Conservation (phyloP, 1,139 yeast species). For the Blastobotrys aristatus region DNA sequence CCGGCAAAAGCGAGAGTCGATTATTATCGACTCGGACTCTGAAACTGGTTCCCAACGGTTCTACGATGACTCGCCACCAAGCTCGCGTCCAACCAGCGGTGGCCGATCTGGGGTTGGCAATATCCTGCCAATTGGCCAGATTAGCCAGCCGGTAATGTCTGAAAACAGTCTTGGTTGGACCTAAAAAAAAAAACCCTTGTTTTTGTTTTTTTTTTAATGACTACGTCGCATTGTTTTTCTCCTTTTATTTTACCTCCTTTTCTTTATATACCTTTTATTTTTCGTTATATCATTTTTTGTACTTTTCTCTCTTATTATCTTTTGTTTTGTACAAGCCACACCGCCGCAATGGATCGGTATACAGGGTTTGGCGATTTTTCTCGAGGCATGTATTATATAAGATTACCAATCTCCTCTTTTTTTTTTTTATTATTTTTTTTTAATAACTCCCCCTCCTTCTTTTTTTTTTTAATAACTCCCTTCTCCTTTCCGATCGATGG, state of each 20-base stretch:
- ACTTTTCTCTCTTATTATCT: background rate
- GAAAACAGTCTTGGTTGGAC: constrained; percentile 41
- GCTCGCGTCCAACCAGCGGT: constrained; percentile 17
- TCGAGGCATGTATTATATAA: too few relatives aligned
- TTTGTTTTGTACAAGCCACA: constrained; percentile 1
- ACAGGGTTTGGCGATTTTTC: too few relatives aligned
- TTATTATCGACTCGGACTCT: constrained; percentile 8
- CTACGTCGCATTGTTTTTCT: background rate
- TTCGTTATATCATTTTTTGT: background rate
- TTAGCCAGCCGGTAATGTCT: constrained; percentile 39
- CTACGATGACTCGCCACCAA: constrained; percentile 15
- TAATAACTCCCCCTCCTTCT: too few relatives aligned
- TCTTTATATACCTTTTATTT: background rate
- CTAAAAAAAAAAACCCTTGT: constrained; percentile 12
- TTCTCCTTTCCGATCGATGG: too few relatives aligned
- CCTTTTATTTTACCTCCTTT: background rate
- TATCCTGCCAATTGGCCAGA: constrained; percentile 28
- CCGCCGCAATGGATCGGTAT: too few relatives aligned
- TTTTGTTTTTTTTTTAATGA: background rate
- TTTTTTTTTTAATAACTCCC: too few relatives aligned
- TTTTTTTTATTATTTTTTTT: background rate
- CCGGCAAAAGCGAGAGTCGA: constrained; percentile 25
- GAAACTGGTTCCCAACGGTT: constrained; percentile 10
- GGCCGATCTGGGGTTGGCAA: constrained; percentile 18
- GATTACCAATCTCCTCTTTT: background rate